Base-by-base conservation (phyloP, 2,329 filamentous ascomycete genomes). In the Penicillium sp. region DNA sequence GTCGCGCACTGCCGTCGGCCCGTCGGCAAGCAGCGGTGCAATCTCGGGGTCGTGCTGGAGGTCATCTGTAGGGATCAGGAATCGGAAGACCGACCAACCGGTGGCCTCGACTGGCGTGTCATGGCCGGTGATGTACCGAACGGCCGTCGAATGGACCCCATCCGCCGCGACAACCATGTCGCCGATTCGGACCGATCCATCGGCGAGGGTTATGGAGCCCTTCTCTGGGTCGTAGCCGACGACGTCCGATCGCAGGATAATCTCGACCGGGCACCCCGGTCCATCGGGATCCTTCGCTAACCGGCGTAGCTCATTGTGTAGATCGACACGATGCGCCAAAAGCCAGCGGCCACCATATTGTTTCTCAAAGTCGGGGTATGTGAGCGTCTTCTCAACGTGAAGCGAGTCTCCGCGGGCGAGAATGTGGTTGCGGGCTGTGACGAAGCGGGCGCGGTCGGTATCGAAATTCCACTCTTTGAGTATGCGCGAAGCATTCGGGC, bases 81-180 rank as follows among this genome's bases (percentile, higher is more conserved):
- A 74, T 8, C 69, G 63, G 45, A 74, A 74, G 3, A 72, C 72
- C 23, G 64, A 67, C 46, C 70, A 55, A 1, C 69, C 68, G 0
- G 69, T 69, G 1, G 60, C 44, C 5, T 38, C 44, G 2, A 62
- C 52, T 2, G 38, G 19, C 1, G 60, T 58, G 13, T 47, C 21
- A 19, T 63, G 46, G 17, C 63, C 62, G 9, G 64, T 38, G 9
- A 72, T 62, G 23, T 61, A 49, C 1, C 49, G 31, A n/a, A 59
- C 50, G 9, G 53, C 55, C 0, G 66, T 58, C 3, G 71, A 70
- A 55, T 69, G 70, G 6, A 73, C 60, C 7, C 75, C 75, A 53
- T 78, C 75, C 2, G 72, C 75, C 7, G 65, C 73, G 26, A 77
- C 52, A 7, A 77, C 62, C 3, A 77, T 58, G 49, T 77, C 75